A percentile compares a stretch with the other conserved stretches of the same genome.
phyloP scores from a whole-genome alignment of 805 yeast genomes.

The Candida palmyrensis region DNA sequence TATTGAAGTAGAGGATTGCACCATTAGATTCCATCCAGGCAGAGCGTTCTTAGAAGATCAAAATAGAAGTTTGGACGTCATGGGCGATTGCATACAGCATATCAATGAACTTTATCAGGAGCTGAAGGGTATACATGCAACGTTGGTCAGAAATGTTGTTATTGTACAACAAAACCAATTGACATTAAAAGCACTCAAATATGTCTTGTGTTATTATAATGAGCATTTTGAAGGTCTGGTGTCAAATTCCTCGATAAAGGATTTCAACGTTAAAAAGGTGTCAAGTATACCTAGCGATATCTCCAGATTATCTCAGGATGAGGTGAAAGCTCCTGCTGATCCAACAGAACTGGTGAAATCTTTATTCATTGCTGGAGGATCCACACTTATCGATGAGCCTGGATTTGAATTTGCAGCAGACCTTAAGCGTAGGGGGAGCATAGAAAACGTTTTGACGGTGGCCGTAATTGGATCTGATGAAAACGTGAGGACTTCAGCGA shows the following conservation, averaged over 20 bases:
- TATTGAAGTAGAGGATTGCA: constrained; percentile 68
- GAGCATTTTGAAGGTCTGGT: constrained; percentile 10
- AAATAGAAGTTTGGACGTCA: constrained; percentile 59
- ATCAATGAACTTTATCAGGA: constrained; percentile 69
- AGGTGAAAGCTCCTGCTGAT: constrained; percentile 4
- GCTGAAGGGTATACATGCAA: constrained; percentile 59
- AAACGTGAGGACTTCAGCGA: constrained; percentile 52
- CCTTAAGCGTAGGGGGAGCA: constrained; percentile 25
- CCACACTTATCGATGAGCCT: constrained; percentile 66
- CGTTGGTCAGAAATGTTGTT: constrained; percentile 61
- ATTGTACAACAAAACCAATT: constrained; percentile 66
- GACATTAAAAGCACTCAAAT: constrained; percentile 51
- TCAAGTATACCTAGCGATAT: not conserved
- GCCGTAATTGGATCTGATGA: constrained; percentile 43
- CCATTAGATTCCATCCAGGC: constrained; percentile 73
- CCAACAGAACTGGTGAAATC: constrained; percentile 25
- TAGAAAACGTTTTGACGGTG: constrained; percentile 53
- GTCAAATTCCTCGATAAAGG: constrained; percentile 15
- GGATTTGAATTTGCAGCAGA: constrained; percentile 50
- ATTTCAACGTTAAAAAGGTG: constrained; percentile 19
- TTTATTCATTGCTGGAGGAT: constrained; percentile 59
- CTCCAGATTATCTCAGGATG: not conserved
- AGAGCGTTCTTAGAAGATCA: constrained; percentile 52
- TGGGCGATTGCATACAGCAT: constrained; percentile 84
- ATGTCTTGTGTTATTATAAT: constrained; percentile 38